Percentiles rank a stretch among this genome's conserved stretches.
Conservation (phyloP, 305 asterid species). For the Fraxinus dipetala region DNA sequence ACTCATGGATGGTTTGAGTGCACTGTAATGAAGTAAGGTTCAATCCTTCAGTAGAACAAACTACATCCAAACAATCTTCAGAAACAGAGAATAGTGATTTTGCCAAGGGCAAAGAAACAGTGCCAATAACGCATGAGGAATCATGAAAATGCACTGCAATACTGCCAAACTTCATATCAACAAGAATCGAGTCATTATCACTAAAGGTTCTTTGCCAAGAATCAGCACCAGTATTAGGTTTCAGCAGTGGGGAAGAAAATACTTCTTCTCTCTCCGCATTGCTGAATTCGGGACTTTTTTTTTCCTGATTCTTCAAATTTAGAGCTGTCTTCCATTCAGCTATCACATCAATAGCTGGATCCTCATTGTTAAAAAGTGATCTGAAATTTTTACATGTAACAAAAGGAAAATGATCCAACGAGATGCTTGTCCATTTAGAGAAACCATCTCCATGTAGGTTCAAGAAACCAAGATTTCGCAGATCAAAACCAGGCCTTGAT, state of each 20-base stretch:
- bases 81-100: conserved; percentile 43
- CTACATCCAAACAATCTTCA: conserved; percentile 50
- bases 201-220: conserved; percentile 24
- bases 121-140: conserved; percentile 65
- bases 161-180: conserved; percentile 48
- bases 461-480: conserved; percentile 31
- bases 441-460: conserved; percentile 35
- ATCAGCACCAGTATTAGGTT: conserved; percentile 25
- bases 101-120: conserved; percentile 55
- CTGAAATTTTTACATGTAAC: conserved; percentile 32
- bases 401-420: conserved; percentile 46
- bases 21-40: conserved; percentile 71
- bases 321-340: conserved; percentile 46
- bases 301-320: conserved; percentile 34
- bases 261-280: conserved; percentile 29
- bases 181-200: conserved; percentile 30
- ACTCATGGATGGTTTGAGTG: conserved; percentile 45
- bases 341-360: conserved; percentile 34
- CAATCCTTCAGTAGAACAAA: conserved; percentile 68
- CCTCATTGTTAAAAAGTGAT: conserved; percentile 37
- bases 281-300: conserved; percentile 25
- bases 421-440: conserved; percentile 41
- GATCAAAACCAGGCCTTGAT: conserved; percentile 32
- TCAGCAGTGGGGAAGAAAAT: conserved; percentile 24
- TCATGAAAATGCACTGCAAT: conserved; percentile 76